phyloP scores from a whole-genome alignment of 2,329 filamentous ascomycete genomes.

The Sarocladiaceae sp. region DNA sequence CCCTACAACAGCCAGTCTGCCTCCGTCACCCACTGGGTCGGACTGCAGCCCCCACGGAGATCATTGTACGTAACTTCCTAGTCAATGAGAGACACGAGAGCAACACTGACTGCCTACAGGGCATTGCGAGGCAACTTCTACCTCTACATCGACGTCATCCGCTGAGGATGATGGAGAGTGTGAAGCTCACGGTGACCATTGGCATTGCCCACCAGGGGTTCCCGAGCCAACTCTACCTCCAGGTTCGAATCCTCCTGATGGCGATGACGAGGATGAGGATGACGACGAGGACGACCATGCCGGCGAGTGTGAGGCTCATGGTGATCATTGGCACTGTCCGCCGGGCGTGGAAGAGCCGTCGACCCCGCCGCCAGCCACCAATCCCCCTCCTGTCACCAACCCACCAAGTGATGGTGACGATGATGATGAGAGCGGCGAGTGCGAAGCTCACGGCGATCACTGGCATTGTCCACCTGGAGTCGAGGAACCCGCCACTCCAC shows the following conservation, averaged over 20 bases:
- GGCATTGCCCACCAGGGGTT: slow-evolving; percentile 11
- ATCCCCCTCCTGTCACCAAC: too few relatives aligned
- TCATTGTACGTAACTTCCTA: slow-evolving; percentile 8
- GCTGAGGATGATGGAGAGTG: slow-evolving; percentile 2
- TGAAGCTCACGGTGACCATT: slow-evolving; percentile 10
- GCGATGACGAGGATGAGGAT: not conserved
- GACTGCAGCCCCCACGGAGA: slow-evolving; percentile 14
- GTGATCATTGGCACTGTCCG: slow-evolving; percentile 16
- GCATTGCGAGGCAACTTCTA: slow-evolving; percentile 13
- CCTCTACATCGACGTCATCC: not conserved
- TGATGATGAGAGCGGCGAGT: slow-evolving; percentile 2
- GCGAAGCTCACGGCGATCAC: slow-evolving; percentile 13
- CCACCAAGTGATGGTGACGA: not conserved
- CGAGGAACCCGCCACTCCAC: slow-evolving; percentile 11
- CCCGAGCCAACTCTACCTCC: slow-evolving; percentile 7
- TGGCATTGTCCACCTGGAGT: slow-evolving; percentile 17
- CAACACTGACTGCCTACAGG: not conserved
- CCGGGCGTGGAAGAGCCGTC: slow-evolving; percentile 13
- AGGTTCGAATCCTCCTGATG: not conserved
- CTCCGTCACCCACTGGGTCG: slow-evolving; percentile 9
- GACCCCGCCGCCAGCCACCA: slow-evolving; percentile 8
- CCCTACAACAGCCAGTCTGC: slow-evolving; percentile 11
- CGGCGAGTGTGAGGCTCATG: slow-evolving; percentile 12
- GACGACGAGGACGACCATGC: not conserved
- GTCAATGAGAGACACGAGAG: not conserved